A percentile compares a stretch with the other conserved stretches of the same genome.
Evolutionary conservation across 208 protist species (phyloP).

Genomic region (Acanthamoeba royreba): DNA sequence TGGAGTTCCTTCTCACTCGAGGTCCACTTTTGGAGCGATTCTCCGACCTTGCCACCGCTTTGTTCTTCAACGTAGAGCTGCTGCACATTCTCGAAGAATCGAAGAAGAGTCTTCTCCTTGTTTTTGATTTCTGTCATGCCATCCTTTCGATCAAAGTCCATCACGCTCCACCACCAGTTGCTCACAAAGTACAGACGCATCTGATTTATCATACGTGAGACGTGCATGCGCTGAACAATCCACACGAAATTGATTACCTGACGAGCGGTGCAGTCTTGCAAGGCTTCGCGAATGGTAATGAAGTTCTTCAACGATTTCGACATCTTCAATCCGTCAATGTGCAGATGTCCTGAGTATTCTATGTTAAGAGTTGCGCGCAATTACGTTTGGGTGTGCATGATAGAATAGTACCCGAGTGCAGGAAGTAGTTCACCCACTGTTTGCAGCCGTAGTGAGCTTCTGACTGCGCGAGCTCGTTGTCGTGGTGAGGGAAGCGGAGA

Average conservation of each 20-base stretch:
- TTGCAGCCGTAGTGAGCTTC: conserved; percentile 83
- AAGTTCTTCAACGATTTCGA: conserved; percentile 99
- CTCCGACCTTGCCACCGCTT: background rate
- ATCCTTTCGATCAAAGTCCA: conserved; percentile 32
- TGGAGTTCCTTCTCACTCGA: background rate
- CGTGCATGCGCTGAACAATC: conserved; percentile 84
- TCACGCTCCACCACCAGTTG: background rate
- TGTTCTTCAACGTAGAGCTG: background rate
- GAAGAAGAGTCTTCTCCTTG: conserved; percentile 58
- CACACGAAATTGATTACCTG: conserved; percentile 82
- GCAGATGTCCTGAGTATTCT: conserved; percentile 94
- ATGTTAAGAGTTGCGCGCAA: no score
- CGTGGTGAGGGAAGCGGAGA: conserved; percentile 99
- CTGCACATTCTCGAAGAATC: conserved; percentile 43
- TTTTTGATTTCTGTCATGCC: conserved; percentile 75
- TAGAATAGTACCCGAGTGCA: conserved; percentile 79
- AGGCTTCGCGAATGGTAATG: conserved; percentile 92
- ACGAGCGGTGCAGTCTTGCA: conserved; percentile 74
- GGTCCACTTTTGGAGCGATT: background rate
- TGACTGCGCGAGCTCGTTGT: conserved; percentile 98
- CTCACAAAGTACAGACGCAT: conserved; percentile 35
- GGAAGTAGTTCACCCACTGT: conserved; percentile 98
- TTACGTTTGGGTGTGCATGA: no score
- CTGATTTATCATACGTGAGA: background rate
- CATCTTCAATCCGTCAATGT: conserved; percentile 98